phyloP scores from a whole-genome alignment of 1,284 basidiomycete species.

The Athelia psychrophila region DNA sequence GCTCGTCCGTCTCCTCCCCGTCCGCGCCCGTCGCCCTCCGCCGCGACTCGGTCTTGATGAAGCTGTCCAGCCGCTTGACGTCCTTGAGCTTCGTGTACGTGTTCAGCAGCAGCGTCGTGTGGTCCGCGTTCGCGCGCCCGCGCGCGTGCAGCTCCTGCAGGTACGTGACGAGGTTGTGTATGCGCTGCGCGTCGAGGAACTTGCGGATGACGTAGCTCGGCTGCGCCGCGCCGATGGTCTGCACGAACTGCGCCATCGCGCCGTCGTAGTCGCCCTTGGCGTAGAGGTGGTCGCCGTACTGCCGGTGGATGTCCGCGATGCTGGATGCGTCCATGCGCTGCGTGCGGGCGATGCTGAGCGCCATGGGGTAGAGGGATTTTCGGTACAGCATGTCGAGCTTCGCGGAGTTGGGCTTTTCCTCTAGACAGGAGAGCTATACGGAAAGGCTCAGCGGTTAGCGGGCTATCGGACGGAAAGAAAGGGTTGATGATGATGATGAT shows the following conservation, averaged over 20 bases:
- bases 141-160: conserved; percentile 92
- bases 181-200: conserved; percentile 96
- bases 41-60: conserved; percentile 84
- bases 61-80: conserved; percentile 82
- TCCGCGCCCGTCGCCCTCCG: conserved; percentile 18
- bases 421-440: conserved; percentile 70
- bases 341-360: conserved; percentile 75
- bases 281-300: conserved; percentile 93
- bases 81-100: conserved; percentile 98
- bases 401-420: conserved; percentile 75
- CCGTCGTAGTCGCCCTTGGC: conserved; percentile 90
- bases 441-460: not conserved
- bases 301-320: conserved; percentile 82
- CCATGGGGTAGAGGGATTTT: conserved; percentile 72
- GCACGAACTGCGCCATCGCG: conserved; percentile 89
- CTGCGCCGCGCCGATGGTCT: conserved; percentile 87
- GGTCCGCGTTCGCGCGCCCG: conserved; percentile 92
- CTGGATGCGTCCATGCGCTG: conserved; percentile 69
- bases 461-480: conserved; percentile 4
- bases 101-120: conserved; percentile 93
- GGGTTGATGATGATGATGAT: conserved; percentile 13
- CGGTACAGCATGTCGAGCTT: conserved; percentile 84
- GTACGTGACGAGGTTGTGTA: conserved; percentile 93
- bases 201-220: conserved; percentile 97
- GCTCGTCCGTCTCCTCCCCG: conserved; percentile 49